Conservation (phyloP, 352 stramenopile genomes). For the Aphanomyces cochlioides region DNA sequence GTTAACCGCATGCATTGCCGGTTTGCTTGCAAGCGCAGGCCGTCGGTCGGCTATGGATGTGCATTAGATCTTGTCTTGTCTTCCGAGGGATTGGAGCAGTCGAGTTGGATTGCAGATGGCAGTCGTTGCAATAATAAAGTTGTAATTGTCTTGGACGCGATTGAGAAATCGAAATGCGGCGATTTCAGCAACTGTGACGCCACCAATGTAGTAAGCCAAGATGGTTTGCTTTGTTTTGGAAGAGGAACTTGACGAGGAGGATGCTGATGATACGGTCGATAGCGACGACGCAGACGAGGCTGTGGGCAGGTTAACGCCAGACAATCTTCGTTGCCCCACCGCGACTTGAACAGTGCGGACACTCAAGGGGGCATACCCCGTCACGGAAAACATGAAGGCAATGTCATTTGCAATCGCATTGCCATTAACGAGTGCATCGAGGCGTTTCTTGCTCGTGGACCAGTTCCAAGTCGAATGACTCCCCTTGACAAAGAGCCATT, state of each 20-base stretch:
- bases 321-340: conserved; percentile 41
- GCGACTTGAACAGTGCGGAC: conserved; percentile 73
- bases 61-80: too few relatives aligned
- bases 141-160: conserved; percentile 51
- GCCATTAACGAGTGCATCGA: neutral
- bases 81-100: conserved; percentile 36
- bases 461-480: conserved; percentile 12
- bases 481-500: conserved; percentile 26
- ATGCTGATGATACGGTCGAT: neutral
- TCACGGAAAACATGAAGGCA: conserved; percentile 84
- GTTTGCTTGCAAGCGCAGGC: too few relatives aligned
- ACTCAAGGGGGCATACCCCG: conserved; percentile 78
- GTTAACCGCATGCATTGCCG: too few relatives aligned
- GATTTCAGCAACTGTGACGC: conserved; percentile 77
- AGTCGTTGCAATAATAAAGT: conserved; percentile 67
- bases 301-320: neutral
- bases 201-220: conserved; percentile 81
- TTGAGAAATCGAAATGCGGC: conserved; percentile 76
- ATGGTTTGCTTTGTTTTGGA: conserved; percentile 34
- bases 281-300: neutral
- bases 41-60: too few relatives aligned
- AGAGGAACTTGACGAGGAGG: conserved; percentile 10
- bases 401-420: conserved; percentile 48
- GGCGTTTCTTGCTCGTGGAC: conserved; percentile 12
- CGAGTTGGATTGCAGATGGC: conserved; percentile 69